Conservation (phyloP, 441 rosid species). For the Metrosideros polymorpha region DNA sequence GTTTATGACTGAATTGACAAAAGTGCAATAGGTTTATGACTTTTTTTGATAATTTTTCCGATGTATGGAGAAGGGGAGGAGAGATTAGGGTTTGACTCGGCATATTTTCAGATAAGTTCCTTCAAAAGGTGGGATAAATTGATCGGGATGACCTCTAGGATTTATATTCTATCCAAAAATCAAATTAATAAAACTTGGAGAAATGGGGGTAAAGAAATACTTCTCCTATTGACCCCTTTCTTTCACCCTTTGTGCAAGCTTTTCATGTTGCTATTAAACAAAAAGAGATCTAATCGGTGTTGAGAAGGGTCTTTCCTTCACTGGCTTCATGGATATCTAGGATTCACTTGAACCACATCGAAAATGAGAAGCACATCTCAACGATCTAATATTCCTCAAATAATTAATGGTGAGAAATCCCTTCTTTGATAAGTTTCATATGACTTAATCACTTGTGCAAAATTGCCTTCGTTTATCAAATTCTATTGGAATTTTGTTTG, state of each 20-base stretch:
- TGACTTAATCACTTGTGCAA: not conserved
- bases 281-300: not conserved
- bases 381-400: too few species aligned
- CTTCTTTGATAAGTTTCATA: not conserved
- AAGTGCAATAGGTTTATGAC: too few species aligned
- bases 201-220: not conserved
- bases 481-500: not conserved
- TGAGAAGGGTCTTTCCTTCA: not conserved
- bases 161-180: too few species aligned
- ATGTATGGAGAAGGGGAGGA: too few species aligned
- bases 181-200: too few species aligned
- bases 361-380: too few species aligned
- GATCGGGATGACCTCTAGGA: too few species aligned
- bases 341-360: not conserved
- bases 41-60: too few species aligned
- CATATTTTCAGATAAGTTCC: too few species aligned
- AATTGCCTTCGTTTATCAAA: not conserved
- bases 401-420: not conserved
- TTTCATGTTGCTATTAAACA: not conserved
- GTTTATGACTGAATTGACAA: too few species aligned
- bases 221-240: not conserved
- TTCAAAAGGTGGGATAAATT: not conserved
- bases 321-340: not conserved
- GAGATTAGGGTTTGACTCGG: too few species aligned
- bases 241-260: not conserved